Evolutionary conservation across 1,284 basidiomycete genomes (phyloP), one percentile per base, ranked within the genome.

Genomic region (Pseudozyma flocculosa): DNA sequence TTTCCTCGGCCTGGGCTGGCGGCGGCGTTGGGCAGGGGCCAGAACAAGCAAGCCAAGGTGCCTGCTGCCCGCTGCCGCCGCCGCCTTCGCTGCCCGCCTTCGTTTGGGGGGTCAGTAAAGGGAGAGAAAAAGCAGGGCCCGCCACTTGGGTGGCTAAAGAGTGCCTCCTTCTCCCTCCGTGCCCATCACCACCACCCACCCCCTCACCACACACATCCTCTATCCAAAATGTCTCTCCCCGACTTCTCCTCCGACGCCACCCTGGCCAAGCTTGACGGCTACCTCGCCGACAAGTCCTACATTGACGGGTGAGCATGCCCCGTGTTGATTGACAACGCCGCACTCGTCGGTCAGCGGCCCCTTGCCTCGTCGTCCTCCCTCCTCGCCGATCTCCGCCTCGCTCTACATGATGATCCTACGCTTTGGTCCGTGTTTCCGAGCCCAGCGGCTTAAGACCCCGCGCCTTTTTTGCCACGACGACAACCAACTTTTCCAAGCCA

Each of bases 351-450:
- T 4, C 21, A 18, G 39, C 46, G 48, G 50, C 17, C 4, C n/a
- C n/a, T n/a, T n/a, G n/a, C n/a, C n/a, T n/a, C n/a, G n/a, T n/a
- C n/a, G n/a, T n/a, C n/a, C n/a, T n/a, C n/a, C n/a, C n/a, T n/a
- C n/a, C n/a, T n/a, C n/a, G 26, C 26, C 11, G 11, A 5, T 29
- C 11, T 29, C 26, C 7, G 26, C 26, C 26, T 29, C 26, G 5
- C 26, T 29, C 26, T 29, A 7, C 43, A 61, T 62, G 73, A 77
- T 76, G 73, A 62, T 50, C 43, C 43, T 59, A 61, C 57, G 70
- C 67, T 75, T 77, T 76, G 75, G 75, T 77, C 75, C 75, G 75
- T 77, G 75, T 77, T 77, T 76, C 75, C 70, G 75, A 77, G 73
- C 68, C 75, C 75, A 75, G 75, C 70, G 75, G 75, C 75, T 50